Evolutionary conservation across 805 yeast species (phyloP).

Genomic region (Candida easanensis): DNA sequence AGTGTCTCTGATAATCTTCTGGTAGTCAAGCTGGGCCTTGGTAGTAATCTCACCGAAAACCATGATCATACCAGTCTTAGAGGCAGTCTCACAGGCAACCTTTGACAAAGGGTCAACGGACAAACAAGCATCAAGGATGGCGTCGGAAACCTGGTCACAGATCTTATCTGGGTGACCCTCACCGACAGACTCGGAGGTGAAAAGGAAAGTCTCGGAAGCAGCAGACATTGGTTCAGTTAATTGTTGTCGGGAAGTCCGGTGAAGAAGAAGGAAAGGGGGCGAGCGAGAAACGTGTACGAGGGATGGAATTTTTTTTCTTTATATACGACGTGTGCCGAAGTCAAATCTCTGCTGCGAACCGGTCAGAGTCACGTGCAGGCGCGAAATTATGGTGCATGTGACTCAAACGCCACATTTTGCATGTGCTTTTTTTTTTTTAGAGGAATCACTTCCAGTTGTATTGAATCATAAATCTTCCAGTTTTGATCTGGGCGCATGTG

Average conservation of each 20-base stretch:
- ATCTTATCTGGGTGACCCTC: slow-evolving; percentile 95
- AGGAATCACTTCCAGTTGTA: too few relatives aligned
- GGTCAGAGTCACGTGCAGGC: neutral
- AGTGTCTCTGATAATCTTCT: slow-evolving; percentile 96
- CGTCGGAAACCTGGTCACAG: slow-evolving; percentile 99
- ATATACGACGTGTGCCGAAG: slow-evolving; percentile 1
- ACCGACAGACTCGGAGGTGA: slow-evolving; percentile 89
- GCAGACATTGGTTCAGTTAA: slow-evolving; percentile 22
- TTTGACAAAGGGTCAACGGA: slow-evolving; percentile 94
- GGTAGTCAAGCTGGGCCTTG: slow-evolving; percentile 92
- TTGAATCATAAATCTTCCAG: too few relatives aligned
- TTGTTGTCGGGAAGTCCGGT: neutral
- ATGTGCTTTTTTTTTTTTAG: too few relatives aligned
- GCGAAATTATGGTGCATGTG: slow-evolving; percentile 1
- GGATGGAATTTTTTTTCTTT: slow-evolving; percentile 1
- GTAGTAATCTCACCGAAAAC: slow-evolving; percentile 99
- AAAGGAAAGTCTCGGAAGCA: slow-evolving; percentile 47
- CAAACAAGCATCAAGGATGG: slow-evolving; percentile 96
- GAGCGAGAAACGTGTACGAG: neutral
- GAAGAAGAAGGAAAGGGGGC: neutral
- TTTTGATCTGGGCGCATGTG: too few relatives aligned
- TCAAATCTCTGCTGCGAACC: neutral
- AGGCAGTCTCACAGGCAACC: slow-evolving; percentile 99
- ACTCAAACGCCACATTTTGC: neutral
- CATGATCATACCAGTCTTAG: slow-evolving; percentile 99